Evolutionary conservation across 2,329 filamentous ascomycete genomes (phyloP).

Genomic region (Cercospora beticola): DNA sequence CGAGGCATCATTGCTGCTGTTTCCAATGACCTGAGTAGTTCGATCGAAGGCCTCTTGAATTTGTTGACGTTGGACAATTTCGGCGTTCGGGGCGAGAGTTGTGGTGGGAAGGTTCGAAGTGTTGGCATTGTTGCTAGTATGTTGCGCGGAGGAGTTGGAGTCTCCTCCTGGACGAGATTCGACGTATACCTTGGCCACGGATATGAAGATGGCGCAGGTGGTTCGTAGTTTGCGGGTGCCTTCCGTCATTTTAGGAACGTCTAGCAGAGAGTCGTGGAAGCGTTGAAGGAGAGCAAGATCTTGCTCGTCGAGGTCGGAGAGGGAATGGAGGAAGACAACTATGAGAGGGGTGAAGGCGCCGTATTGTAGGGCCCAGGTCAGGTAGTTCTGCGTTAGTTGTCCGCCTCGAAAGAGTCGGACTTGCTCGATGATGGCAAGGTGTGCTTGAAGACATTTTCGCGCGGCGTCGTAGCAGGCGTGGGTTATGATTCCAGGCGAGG

Average conservation of each 20-base stretch:
- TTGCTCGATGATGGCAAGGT: conserved; percentile 11
- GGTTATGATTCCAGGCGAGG: conserved; percentile 13
- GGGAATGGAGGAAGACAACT: conserved; percentile 19
- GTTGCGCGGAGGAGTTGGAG: not conserved
- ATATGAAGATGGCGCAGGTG: conserved; percentile 16
- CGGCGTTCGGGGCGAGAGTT: not conserved
- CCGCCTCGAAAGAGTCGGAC: conserved; percentile 8
- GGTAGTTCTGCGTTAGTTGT: conserved; percentile 10
- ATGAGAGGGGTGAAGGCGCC: conserved; percentile 19
- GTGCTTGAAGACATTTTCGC: conserved; percentile 15
- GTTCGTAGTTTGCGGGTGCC: conserved; percentile 10
- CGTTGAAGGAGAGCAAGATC: conserved; percentile 15
- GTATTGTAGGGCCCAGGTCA: conserved; percentile 18
- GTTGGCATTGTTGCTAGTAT: not conserved
- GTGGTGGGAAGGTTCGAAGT: not conserved
- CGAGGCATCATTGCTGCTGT: not conserved
- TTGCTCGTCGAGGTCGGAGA: conserved; percentile 13
- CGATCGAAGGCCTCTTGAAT: conserved; percentile 16
- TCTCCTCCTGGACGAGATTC: not conserved
- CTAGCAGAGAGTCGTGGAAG: conserved; percentile 14
- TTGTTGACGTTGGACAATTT: conserved; percentile 7
- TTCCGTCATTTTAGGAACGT: conserved; percentile 9
- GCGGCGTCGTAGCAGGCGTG: conserved; percentile 18
- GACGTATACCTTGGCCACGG: conserved; percentile 16
- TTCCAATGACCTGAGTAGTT: not conserved